phyloP scores from a whole-genome alignment of 768 basidiomycete genomes.

The Termitomyces sp. region DNA sequence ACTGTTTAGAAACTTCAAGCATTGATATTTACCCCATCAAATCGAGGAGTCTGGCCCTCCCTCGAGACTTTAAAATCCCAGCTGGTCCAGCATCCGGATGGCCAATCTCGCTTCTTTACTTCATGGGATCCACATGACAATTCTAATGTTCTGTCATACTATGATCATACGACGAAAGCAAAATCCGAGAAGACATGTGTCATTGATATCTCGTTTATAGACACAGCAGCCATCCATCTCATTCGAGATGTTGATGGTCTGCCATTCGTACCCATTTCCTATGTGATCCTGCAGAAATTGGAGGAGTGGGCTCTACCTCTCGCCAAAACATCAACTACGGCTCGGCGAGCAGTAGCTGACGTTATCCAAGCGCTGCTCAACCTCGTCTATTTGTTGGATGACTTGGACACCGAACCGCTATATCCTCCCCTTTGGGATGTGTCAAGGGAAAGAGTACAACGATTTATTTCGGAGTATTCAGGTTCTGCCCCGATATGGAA shows the following conservation, averaged over 20 bases:
- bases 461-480: not conserved
- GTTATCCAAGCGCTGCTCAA: not conserved
- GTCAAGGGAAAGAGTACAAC: not conserved
- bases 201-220: not conserved
- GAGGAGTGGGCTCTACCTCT: not conserved
- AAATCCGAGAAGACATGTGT: not conserved
- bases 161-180: not conserved
- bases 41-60: not conserved
- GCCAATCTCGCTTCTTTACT: not conserved
- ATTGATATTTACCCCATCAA: conserved; percentile 1
- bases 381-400: not conserved
- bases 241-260: not conserved
- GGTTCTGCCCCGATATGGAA: not conserved
- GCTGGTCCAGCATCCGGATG: not conserved
- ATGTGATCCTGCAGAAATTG: not conserved
- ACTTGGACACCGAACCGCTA: not conserved
- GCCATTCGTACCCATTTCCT: conserved; percentile 1
- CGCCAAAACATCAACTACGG: not conserved
- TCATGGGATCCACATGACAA: not conserved
- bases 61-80: not conserved
- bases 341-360: not conserved
- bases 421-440: not conserved
- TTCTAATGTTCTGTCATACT: not conserved
- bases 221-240: not conserved
- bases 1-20: not conserved